Evolutionary conservation across 2,329 filamentous ascomycete species (phyloP).

Genomic region (Xylariaceae sp.): DNA sequence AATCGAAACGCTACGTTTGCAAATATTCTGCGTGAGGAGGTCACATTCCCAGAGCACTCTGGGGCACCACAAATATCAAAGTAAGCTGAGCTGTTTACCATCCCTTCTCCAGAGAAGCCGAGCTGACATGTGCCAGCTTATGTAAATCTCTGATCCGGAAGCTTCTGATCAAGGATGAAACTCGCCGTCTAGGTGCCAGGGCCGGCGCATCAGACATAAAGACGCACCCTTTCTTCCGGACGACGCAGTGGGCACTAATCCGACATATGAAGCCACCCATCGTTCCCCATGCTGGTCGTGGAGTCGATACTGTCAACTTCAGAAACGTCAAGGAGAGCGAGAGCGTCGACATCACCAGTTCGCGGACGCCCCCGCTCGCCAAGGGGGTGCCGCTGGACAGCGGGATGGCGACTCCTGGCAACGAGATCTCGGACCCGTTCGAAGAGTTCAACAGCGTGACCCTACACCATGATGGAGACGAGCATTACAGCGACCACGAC

Average conservation of each 20-base stretch:
- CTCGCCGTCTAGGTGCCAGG: conserved; percentile 83
- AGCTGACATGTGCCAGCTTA: conserved; percentile 49
- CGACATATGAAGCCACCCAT: conserved; percentile 98
- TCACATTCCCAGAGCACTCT: conserved; percentile 87
- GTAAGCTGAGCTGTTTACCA: conserved; percentile 41
- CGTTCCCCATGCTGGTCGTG: conserved; percentile 83
- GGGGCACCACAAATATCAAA: conserved; percentile 83
- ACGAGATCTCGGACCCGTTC: conserved; percentile 81
- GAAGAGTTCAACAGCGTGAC: conserved; percentile 99
- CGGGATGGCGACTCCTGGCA: conserved; percentile 76
- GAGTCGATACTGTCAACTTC: conserved; percentile 94
- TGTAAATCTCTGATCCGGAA: conserved; percentile 97
- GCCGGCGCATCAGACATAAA: conserved; percentile 97
- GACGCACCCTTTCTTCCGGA: conserved; percentile 89
- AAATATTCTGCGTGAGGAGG: conserved; percentile 92
- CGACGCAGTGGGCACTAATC: conserved; percentile 93
- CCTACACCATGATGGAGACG: conserved; percentile 90
- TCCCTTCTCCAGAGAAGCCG: background rate
- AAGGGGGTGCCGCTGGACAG: conserved; percentile 85
- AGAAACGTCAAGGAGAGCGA: conserved; percentile 96
- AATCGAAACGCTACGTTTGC: conserved; percentile 97
- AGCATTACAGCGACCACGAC: conserved; percentile 42
- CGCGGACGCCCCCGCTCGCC: conserved; percentile 42
- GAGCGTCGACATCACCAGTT: conserved; percentile 76
- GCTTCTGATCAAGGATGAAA: conserved; percentile 95